Evolutionary conservation across 2,329 filamentous ascomycete species (phyloP).

Genomic region (Hypoxylon sp.): DNA sequence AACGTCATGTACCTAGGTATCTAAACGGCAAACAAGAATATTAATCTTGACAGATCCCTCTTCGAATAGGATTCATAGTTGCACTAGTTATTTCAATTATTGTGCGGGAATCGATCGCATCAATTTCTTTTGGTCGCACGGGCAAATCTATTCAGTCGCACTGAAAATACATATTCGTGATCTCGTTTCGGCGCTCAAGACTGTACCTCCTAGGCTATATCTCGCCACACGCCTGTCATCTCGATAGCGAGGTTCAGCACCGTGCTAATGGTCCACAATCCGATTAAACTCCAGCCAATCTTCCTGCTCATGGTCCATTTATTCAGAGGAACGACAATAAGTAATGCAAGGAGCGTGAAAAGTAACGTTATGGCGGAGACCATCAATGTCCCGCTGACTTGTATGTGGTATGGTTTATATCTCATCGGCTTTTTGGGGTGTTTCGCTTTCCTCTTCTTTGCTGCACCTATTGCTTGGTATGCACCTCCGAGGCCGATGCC

Average conservation of each 20-base stretch:
- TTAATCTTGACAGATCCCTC: neutral
- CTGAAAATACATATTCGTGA: constrained; percentile 6
- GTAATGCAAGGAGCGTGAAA: constrained; percentile 80
- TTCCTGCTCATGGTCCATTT: constrained; percentile 85
- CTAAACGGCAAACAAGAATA: neutral
- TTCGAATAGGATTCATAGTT: neutral
- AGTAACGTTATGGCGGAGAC: constrained; percentile 88
- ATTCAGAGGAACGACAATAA: constrained; percentile 86
- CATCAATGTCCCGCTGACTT: constrained; percentile 86
- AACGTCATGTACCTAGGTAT: too few relatives aligned
- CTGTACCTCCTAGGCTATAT: constrained; percentile 50
- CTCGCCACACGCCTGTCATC: constrained; percentile 68
- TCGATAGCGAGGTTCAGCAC: constrained; percentile 86
- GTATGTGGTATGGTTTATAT: constrained; percentile 84
- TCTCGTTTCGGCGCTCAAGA: constrained; percentile 19
- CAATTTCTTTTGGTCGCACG: constrained; percentile 25
- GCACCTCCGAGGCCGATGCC: constrained; percentile 93
- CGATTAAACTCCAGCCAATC: constrained; percentile 85
- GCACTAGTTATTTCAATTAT: neutral
- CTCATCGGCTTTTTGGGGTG: constrained; percentile 74
- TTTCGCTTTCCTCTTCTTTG: constrained; percentile 73
- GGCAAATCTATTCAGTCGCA: constrained; percentile 20
- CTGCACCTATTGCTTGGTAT: constrained; percentile 84
- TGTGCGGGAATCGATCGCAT: constrained; percentile 4
- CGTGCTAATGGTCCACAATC: constrained; percentile 85